Percentiles rank a stretch among this genome's conserved stretches.
These are phyloP conservation scores for Sphaceloma murrayae DNA, from an alignment of 2,329 filamentous ascomycete species.

Conservation along the genomic window DNA sequence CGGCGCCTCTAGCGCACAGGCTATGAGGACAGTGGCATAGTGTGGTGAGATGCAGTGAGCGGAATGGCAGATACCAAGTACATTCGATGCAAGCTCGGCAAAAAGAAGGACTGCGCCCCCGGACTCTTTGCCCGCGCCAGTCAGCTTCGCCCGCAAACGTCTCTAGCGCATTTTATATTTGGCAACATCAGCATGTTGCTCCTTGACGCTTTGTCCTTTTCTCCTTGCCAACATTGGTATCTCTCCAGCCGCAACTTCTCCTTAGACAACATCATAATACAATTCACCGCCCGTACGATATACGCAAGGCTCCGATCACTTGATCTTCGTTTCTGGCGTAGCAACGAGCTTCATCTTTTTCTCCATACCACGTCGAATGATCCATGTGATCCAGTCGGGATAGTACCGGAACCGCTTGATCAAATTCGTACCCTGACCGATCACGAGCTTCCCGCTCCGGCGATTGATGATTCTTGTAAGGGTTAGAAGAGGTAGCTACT, in stretches of 20 bases:
- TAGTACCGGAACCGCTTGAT: slow-evolving; percentile 4
- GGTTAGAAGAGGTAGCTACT: not conserved
- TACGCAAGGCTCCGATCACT: too few species aligned
- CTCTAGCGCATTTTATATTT: too few species aligned
- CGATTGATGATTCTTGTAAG: slow-evolving; percentile 9
- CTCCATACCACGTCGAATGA: not conserved
- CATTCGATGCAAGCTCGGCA: slow-evolving; percentile 2
- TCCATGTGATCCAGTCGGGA: slow-evolving; percentile 7
- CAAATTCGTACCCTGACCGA: not conserved
- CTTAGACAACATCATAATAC: too few species aligned
- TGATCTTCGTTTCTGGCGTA: too few species aligned
- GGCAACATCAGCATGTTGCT: not conserved
- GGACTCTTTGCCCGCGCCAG: not conserved
- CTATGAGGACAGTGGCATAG: not conserved
- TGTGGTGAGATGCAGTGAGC: not conserved
- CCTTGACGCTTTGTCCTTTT: not conserved
- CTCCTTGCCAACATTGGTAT: too few species aligned
- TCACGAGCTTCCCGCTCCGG: slow-evolving; percentile 4
- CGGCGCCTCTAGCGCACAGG: slow-evolving; percentile 7
- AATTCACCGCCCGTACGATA: too few species aligned
- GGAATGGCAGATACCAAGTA: not conserved
- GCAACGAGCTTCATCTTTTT: slow-evolving; percentile 4
- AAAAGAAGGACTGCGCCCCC: slow-evolving; percentile 2
- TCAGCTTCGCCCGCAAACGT: slow-evolving; percentile 3
- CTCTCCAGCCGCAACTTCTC: too few species aligned